Base-by-base conservation (phyloP, 2,329 filamentous ascomycete species). In the Aspergillus phoenicis region DNA sequence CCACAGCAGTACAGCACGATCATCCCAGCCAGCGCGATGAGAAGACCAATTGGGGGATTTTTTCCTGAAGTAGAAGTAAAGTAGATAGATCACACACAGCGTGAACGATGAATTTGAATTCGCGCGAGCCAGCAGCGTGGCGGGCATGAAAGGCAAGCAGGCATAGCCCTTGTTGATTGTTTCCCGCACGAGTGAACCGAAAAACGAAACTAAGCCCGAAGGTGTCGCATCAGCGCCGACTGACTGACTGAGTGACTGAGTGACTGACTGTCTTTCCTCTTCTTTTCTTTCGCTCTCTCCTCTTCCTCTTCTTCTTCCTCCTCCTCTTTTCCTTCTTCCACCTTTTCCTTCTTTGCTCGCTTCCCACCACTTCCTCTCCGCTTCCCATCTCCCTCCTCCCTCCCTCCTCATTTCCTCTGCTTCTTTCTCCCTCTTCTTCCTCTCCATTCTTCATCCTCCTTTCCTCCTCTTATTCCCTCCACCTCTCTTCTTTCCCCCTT, bases 391-490 rank as follows among this genome's bases (percentile, higher is more conserved):
- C 56, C 66, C 62, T 58, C 61, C 60, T 60, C 62, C 62, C 61
- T 64, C 58, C 59, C 62, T 64, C 66, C 61, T 20, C 53, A 45
- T 43, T 45, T 65, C 63, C 62, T 61, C 65, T 59, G 59, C 64
- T 62, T 66, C 62, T 63, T 66, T 54, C 57, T 58, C 43, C 57
- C 56, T 48, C 60, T 52, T 51, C 59, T 61, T 55, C 60, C 55
- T 60, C 36, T 62, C 54, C 61, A 52, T 59, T 60, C 60, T 70
- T 71, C 68, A 64, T 48, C 63, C 62, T 63, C 59, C 60, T 58
- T 64, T 62, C 62, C 64, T 58, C 60, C 58, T 58, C 52, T 51
- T 54, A 59, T 61, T 59, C 64, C 61, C 66, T 56, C 59, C 62
- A 59, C 61, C 52, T 28, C 57, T 54, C 51, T 61, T 61, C 59